Conservation (phyloP, 305 asterid genomes). For the Fraxinus angustifolia region DNA sequence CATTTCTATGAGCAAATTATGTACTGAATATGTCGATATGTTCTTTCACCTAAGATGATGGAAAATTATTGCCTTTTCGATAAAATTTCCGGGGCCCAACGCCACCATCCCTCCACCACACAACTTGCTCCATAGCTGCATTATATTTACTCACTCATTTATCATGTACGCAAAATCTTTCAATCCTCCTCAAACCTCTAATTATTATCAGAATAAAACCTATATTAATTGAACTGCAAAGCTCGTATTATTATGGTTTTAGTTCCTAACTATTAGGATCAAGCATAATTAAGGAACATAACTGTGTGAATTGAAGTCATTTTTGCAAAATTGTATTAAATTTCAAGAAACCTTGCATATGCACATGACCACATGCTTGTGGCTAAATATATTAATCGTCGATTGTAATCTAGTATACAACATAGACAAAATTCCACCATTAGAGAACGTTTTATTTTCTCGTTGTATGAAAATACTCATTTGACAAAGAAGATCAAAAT, state of each 20-base stretch:
- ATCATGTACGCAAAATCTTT: constrained; percentile 65
- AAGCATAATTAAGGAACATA: neutral
- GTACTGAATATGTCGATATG: neutral
- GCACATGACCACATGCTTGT: neutral
- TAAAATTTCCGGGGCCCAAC: neutral
- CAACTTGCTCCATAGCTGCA: neutral
- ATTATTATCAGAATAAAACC: constrained; percentile 38
- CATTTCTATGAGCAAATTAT: neutral
- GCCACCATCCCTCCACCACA: neutral
- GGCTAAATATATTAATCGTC: neutral
- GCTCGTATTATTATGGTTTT: neutral
- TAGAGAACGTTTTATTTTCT: neutral
- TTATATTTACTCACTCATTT: neutral
- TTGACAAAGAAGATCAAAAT: neutral
- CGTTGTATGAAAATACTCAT: neutral
- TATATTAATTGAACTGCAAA: neutral
- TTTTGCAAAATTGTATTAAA: neutral
- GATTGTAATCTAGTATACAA: neutral
- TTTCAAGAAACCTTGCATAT: neutral
- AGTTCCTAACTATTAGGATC: neutral
- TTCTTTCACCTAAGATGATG: neutral
- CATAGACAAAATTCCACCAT: neutral
- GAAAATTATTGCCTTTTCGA: neutral
- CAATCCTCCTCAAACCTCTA: constrained; percentile 43
- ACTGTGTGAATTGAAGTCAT: neutral